These are phyloP conservation scores for Rhizodiscina lignyota DNA, from an alignment of 495 filamentous ascomycete genomes.

Conservation along the genomic window DNA sequence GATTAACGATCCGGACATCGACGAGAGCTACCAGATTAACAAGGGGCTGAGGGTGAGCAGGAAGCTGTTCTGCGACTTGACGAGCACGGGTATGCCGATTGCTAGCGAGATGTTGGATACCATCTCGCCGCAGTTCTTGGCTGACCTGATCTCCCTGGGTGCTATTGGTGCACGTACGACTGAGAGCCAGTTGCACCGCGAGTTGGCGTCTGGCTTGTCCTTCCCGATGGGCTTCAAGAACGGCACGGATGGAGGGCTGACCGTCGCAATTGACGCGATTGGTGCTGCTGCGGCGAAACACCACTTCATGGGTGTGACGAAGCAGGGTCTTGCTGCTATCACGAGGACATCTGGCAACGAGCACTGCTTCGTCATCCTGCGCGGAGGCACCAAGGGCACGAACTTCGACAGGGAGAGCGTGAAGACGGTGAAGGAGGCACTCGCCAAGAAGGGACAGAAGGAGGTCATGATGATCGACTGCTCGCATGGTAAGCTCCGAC, in stretches of 20 bases:
- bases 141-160: conserved; percentile 86
- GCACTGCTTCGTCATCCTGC: conserved; percentile 90
- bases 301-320: conserved; percentile 99
- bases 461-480: conserved; percentile 95
- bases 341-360: conserved; percentile 85
- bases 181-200: conserved; percentile 87
- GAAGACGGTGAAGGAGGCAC: conserved; percentile 54
- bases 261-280: conserved; percentile 92
- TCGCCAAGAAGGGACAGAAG: conserved; percentile 72
- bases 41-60: conserved; percentile 83
- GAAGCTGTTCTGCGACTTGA: conserved; percentile 83
- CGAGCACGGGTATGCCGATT: conserved; percentile 73
- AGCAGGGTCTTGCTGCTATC: conserved; percentile 90
- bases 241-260: conserved; percentile 86
- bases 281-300: conserved; percentile 81
- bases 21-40: conserved; percentile 97
- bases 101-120: conserved; percentile 97
- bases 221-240: conserved; percentile 99
- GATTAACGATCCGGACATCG: conserved; percentile 97
- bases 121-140: conserved; percentile 91
- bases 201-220: conserved; percentile 88
- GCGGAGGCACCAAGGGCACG: conserved; percentile 82
- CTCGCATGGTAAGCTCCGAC: conserved; percentile 53
- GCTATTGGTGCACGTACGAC: conserved; percentile 96
- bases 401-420: conserved; percentile 86